A percentile compares a stretch with the other conserved stretches of the same genome.
These are phyloP conservation scores for Trichoderma citrinoviride DNA, from an alignment of 2,329 filamentous ascomycete species.

Conservation along the genomic window DNA sequence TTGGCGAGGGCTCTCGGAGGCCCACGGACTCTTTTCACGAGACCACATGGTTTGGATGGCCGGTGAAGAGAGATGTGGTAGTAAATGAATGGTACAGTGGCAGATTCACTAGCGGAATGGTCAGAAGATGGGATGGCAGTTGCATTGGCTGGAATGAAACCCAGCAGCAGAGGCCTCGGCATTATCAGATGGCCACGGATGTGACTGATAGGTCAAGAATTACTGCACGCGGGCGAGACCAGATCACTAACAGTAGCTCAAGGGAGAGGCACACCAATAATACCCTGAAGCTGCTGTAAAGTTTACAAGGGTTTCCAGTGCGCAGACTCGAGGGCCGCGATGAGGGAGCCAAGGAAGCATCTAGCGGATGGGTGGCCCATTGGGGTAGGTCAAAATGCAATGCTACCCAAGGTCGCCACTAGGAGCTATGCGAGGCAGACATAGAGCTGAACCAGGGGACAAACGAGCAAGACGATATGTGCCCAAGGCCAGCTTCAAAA, in stretches of 20 bases:
- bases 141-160: background rate
- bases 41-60: conserved; percentile 8
- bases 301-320: background rate
- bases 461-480: background rate
- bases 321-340: background rate
- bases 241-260: background rate
- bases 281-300: background rate
- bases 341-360: background rate
- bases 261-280: background rate
- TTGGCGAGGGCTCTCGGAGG: background rate
- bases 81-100: background rate
- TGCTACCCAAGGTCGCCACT: conserved; percentile 5
- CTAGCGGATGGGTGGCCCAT: background rate
- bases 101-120: background rate
- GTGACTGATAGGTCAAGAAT: conserved; percentile 1
- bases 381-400: conserved; percentile 11
- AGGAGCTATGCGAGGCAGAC: background rate
- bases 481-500: background rate
- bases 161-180: background rate
- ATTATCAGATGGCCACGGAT: background rate
- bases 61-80: background rate
- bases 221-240: background rate
- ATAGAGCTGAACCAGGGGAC: background rate
- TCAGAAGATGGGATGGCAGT: conserved; percentile 4
- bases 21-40: background rate